Conservation (phyloP, 495 filamentous ascomycete genomes). For the Mycothermus thermophilus region DNA sequence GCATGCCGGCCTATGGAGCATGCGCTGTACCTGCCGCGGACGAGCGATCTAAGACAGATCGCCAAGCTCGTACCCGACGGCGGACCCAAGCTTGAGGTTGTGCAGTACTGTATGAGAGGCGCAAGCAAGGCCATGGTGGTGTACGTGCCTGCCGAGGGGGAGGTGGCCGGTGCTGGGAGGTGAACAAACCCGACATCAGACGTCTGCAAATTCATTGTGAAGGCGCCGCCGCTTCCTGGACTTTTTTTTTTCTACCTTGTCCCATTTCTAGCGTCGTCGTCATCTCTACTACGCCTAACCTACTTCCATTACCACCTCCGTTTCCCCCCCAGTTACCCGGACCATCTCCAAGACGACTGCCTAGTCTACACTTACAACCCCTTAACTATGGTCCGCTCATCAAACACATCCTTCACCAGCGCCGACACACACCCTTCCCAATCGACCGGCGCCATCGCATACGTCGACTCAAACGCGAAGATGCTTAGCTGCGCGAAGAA, state of each 20-base stretch:
- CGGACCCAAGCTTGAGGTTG: conserved; percentile 42
- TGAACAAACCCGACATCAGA: too few species aligned
- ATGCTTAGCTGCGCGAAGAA: conserved; percentile 89
- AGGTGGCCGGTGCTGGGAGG: too few species aligned
- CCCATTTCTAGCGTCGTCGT: background rate
- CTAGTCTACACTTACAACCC: conserved; percentile 30
- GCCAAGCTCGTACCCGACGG: conserved; percentile 40
- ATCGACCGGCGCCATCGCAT: conserved; percentile 65
- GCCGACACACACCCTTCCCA: conserved; percentile 50
- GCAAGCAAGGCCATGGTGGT: conserved; percentile 66
- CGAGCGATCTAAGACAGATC: conserved; percentile 73
- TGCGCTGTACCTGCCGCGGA: conserved; percentile 77
- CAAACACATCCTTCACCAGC: conserved; percentile 71
- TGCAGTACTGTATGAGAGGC: conserved; percentile 85
- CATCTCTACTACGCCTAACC: background rate
- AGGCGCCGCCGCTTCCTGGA: background rate
- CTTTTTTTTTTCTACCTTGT: background rate
- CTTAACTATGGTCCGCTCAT: conserved; percentile 52
- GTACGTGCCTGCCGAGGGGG: conserved; percentile 29
- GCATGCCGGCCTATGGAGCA: conserved; percentile 40
- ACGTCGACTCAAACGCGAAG: conserved; percentile 80
- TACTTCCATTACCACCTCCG: too few species aligned
- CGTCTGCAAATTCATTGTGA: too few species aligned
- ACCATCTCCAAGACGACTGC: too few species aligned
- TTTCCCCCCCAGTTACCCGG: too few species aligned